These are phyloP conservation scores for Exophiala sp. DNA, from an alignment of 2,329 filamentous ascomycete species.

Conservation along the genomic window DNA sequence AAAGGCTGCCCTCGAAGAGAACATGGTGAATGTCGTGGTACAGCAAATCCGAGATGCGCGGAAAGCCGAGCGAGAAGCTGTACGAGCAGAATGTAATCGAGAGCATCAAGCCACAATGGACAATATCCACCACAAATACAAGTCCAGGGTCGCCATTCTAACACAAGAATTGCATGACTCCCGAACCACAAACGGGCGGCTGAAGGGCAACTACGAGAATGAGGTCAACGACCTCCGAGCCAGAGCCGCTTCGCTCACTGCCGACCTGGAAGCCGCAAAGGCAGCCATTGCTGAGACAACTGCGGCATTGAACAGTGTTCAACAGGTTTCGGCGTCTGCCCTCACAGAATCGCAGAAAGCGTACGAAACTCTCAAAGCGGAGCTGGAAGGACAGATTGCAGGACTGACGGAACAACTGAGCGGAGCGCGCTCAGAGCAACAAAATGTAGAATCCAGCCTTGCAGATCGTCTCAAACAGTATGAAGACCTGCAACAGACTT, in stretches of 20 bases:
- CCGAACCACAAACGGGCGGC: constrained; percentile 13
- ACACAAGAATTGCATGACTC: constrained; percentile 21
- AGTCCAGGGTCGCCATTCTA: constrained; percentile 22
- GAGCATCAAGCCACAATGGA: constrained; percentile 17
- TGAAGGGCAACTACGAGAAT: constrained; percentile 17
- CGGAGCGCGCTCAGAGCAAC: constrained; percentile 55
- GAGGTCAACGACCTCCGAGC: constrained; percentile 14
- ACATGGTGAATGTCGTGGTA: constrained; percentile 23
- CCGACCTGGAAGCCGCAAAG: constrained; percentile 23
- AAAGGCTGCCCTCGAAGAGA: constrained; percentile 23
- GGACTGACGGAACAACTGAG: constrained; percentile 64
- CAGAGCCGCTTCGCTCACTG: constrained; percentile 13
- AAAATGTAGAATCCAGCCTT: constrained; percentile 13
- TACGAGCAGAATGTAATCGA: constrained; percentile 15
- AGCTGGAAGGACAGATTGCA: constrained; percentile 65
- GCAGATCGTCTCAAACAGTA: constrained; percentile 20
- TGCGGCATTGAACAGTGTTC: constrained; percentile 16
- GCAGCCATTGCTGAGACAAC: constrained; percentile 19
- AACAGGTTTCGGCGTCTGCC: constrained; percentile 14
- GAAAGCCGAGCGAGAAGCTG: constrained; percentile 19
- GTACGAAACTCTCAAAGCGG: constrained; percentile 31
- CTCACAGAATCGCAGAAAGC: constrained; percentile 20
- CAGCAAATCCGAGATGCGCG: constrained; percentile 25
- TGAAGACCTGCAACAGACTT: constrained; percentile 15
- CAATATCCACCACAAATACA: constrained; percentile 23